Conservation (phyloP, 2,329 filamentous ascomycete genomes). For the Macrophomina tecta region DNA sequence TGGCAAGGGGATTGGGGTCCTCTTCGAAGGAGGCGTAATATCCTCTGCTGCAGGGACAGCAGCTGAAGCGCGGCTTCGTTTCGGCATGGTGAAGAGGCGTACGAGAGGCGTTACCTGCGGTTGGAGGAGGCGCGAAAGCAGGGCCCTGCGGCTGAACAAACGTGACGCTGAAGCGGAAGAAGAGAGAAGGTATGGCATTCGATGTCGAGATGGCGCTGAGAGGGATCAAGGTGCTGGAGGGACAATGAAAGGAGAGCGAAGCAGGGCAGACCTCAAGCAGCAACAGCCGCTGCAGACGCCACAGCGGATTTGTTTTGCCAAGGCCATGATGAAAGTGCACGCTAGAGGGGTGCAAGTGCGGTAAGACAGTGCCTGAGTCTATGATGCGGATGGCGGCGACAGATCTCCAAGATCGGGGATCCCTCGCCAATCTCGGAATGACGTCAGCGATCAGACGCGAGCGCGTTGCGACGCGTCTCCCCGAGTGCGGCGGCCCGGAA, state of each 20-base stretch:
- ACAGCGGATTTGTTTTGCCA: background rate
- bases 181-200: background rate
- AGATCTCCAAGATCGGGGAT: constrained; percentile 10
- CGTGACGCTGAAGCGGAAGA: background rate
- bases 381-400: constrained; percentile 20
- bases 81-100: constrained; percentile 19
- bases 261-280: background rate
- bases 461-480: constrained; percentile 17
- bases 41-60: constrained; percentile 10
- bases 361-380: constrained; percentile 14
- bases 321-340: constrained; percentile 9
- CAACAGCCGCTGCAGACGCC: constrained; percentile 1
- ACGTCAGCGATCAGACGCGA: background rate
- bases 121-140: background rate
- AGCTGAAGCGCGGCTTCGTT: constrained; percentile 20
- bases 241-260: constrained; percentile 2
- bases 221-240: background rate
- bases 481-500: background rate
- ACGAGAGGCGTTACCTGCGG: background rate
- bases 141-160: background rate
- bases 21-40: constrained; percentile 14
- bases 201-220: background rate
- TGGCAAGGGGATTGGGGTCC: background rate
- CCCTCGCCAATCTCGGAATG: constrained; percentile 22
- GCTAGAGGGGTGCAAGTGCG: background rate